These are phyloP conservation scores for Peronospora destructor DNA, from an alignment of 352 stramenopile species.

Conservation along the genomic window DNA sequence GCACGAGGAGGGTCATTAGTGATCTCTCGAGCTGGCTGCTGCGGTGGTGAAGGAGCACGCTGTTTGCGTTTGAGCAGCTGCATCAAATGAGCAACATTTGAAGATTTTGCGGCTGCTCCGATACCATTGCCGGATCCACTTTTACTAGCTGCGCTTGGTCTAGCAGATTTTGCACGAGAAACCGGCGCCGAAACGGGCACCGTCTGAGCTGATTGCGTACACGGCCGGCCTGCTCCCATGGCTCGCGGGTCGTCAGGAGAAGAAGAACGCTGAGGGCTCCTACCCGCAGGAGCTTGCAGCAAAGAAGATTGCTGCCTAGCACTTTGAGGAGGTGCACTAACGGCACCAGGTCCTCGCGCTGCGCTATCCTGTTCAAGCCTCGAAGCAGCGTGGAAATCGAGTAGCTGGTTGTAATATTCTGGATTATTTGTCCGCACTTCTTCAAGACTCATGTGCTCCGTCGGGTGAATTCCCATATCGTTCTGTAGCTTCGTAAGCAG, in stretches of 20 bases:
- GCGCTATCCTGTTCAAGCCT: constrained; percentile 18
- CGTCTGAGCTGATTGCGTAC: constrained; percentile 5
- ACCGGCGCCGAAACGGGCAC: constrained; percentile 14
- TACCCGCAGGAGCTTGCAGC: constrained; percentile 13
- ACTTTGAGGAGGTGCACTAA: constrained; percentile 15
- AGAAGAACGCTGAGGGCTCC: constrained; percentile 31
- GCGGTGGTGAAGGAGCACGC: constrained; percentile 17
- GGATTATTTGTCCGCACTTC: constrained; percentile 84
- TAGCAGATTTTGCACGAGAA: constrained; percentile 13
- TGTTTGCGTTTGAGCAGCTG: constrained; percentile 76
- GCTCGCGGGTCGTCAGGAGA: constrained; percentile 24
- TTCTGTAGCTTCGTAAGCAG: constrained; percentile 83
- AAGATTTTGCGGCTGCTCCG: constrained; percentile 38
- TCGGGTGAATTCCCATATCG: constrained; percentile 83
- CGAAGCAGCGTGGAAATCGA: constrained; percentile 51
- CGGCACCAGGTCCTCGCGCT: constrained; percentile 2
- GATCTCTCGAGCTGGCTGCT: constrained; percentile 36
- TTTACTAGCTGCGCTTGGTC: constrained; percentile 13
- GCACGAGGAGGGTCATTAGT: constrained; percentile 50
- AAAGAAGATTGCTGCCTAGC: constrained; percentile 7
- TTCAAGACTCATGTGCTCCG: constrained; percentile 79
- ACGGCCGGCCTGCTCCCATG: constrained; percentile 10
- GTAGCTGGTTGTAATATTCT: constrained; percentile 75
- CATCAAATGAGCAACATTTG: constrained; percentile 78
- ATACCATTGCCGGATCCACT: constrained; percentile 14